phyloP scores from a whole-genome alignment of 371 early-diverging fungal genomes.

The Saksenaea oblongispora region DNA sequence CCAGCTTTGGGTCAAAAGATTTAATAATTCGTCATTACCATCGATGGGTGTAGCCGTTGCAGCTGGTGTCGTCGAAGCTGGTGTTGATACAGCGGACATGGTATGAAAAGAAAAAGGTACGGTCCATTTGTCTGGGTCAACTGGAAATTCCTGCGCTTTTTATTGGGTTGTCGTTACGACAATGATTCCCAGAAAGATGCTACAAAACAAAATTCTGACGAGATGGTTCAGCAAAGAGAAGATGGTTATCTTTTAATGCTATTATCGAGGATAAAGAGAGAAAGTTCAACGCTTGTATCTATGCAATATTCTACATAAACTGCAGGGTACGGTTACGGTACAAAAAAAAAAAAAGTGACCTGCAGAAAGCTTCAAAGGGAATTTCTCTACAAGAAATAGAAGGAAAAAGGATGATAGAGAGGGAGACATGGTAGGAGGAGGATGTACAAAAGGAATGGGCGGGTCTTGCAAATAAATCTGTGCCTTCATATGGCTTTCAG shows the following conservation, averaged over 20 bases:
- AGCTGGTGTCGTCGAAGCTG: neutral
- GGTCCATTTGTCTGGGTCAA: neutral
- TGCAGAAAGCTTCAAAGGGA: neutral
- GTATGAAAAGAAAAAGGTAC: neutral
- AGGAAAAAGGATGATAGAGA: neutral
- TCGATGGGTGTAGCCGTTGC: constrained; percentile 7
- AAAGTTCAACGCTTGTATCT: neutral
- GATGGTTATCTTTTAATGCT: neutral
- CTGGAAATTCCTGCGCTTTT: neutral
- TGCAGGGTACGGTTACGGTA: neutral
- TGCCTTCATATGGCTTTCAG: neutral
- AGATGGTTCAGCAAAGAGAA: no score
- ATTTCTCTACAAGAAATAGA: neutral
- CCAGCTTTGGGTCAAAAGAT: constrained; percentile 27
- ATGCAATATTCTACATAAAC: neutral
- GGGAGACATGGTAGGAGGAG: neutral
- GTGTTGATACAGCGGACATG: constrained; percentile 4
- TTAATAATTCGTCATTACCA: constrained; percentile 29
- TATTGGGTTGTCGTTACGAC: neutral
- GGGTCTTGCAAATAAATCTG: neutral
- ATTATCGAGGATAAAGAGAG: neutral
- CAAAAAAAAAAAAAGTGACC: neutral
- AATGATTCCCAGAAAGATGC: no score
- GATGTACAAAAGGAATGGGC: neutral
- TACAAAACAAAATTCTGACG: no score